Evolutionary conservation across 1,284 basidiomycete genomes (phyloP).

Genomic region (Rhizoctonia solani): DNA sequence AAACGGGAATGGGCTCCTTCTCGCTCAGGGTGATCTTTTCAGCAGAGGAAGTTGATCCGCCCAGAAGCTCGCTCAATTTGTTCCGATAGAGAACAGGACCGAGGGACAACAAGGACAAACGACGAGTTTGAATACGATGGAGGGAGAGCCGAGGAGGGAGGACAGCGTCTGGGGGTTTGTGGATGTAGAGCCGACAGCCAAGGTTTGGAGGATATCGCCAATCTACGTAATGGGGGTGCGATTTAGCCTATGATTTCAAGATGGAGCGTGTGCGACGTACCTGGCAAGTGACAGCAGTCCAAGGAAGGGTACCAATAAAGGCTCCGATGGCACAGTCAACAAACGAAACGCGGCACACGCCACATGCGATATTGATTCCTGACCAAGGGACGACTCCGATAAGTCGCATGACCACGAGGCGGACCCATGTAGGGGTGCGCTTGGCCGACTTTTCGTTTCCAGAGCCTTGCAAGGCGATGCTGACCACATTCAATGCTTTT

Average conservation of each 20-base stretch:
- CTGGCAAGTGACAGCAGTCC: slow-evolving; percentile 86
- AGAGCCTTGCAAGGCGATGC: slow-evolving; percentile 63
- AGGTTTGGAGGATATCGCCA: slow-evolving; percentile 78
- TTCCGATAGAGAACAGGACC: slow-evolving; percentile 76
- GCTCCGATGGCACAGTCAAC: slow-evolving; percentile 75
- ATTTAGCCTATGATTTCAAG: neutral
- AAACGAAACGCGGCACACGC: slow-evolving; percentile 81
- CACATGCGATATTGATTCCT: slow-evolving; percentile 91
- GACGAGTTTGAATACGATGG: slow-evolving; percentile 71
- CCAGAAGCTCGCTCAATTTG: slow-evolving; percentile 58
- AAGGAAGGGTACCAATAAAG: slow-evolving; percentile 79
- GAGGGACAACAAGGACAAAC: slow-evolving; percentile 73
- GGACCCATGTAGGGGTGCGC: slow-evolving; percentile 73
- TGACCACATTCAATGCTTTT: slow-evolving; percentile 78
- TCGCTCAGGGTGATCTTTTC: neutral
- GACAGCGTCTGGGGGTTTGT: slow-evolving; percentile 70
- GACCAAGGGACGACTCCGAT: slow-evolving; percentile 92
- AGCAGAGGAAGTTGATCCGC: slow-evolving; percentile 1
- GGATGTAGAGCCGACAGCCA: slow-evolving; percentile 56
- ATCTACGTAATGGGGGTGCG: slow-evolving; percentile 53
- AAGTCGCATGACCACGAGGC: slow-evolving; percentile 80
- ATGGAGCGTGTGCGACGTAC: slow-evolving; percentile 47
- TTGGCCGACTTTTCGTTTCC: slow-evolving; percentile 47
- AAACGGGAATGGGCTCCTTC: neutral
- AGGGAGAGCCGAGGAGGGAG: slow-evolving; percentile 68